Conservation (phyloP, 2,329 filamentous ascomycete species). For the Alternaria arbusti region DNA sequence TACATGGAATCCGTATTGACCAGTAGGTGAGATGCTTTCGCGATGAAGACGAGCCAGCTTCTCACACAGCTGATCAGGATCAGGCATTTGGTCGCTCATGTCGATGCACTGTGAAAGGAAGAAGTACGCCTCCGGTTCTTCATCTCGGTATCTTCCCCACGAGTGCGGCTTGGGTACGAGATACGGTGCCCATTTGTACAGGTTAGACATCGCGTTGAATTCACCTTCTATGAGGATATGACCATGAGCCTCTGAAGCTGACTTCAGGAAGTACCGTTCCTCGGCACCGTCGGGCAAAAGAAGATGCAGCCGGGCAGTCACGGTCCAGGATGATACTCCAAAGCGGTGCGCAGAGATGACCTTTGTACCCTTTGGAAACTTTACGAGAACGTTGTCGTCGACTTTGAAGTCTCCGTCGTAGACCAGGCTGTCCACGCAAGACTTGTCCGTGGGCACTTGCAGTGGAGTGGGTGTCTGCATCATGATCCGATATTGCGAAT, state of each 20-base stretch:
- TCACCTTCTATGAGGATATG: not conserved
- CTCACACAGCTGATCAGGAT: not conserved
- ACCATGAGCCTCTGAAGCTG: not conserved
- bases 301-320: not conserved
- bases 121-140: not conserved
- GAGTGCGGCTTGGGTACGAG: not conserved
- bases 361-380: not conserved
- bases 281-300: not conserved
- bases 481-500: not conserved
- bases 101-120: not conserved
- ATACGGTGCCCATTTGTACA: not conserved
- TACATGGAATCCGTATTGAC: not conserved
- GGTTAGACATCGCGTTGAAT: not conserved
- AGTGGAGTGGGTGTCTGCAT: not conserved
- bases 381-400: not conserved
- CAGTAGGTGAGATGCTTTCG: not conserved
- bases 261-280: not conserved
- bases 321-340: not conserved
- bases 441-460: not conserved
- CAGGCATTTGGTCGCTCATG: not conserved
- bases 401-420: not conserved
- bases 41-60: not conserved
- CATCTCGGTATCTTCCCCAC: not conserved
- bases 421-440: not conserved
- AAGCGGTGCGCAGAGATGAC: not conserved